Base-by-base conservation (phyloP, 106 monocot genomes). In the Dioscorea alata region DNA sequence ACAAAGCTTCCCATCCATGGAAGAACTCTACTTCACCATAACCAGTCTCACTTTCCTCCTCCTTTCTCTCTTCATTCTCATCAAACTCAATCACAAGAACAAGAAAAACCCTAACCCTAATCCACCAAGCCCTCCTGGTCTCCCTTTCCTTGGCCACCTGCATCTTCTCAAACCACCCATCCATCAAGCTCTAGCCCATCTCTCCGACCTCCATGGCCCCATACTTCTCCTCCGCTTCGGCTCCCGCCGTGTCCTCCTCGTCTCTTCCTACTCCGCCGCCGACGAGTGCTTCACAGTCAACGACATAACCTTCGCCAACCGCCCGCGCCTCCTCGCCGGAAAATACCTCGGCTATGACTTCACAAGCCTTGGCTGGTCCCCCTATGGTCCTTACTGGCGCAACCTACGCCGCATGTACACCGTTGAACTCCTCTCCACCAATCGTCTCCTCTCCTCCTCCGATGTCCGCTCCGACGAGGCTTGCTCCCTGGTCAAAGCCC, bases 61-160 rank as follows among this genome's bases (percentile, higher is more conserved):
- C 23, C 61, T 23, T 9, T 1, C 12, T 61, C 13, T 19, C 54
- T 10, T 56, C 19, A 2, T 56, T 5, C 5, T 56, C 12, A 9
- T 56, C 5, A 56, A 56, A 56, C 54, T 13, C 54, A 9, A 56
- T 16, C 10, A 4, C 3, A 56, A 56, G 0, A 56, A 56, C n/a
- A 56, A 56, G 8, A 9, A 18, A 14, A 56, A 56, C 54, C 54
- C 54, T 42, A 42, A 42, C 42, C 42, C 42, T 42, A 56, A 16
- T 13, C 76, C 75, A 16, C 75, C 81, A 0, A 24, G 21, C 22
- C 67, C 61, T 13, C 53, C 62, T 19, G 35, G 67, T 13, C 33
- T 81, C 32, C 76, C 75, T 4, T 17, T 81, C 72, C 61, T 81
- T 20, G 81, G 75, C 50, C 76, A 81, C 68, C 71, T 81, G 31